A percentile compares a stretch with the other conserved stretches of the same genome.
Evolutionary conservation across 768 basidiomycete species (phyloP).

Genomic region (Dioszegia hungarica): DNA sequence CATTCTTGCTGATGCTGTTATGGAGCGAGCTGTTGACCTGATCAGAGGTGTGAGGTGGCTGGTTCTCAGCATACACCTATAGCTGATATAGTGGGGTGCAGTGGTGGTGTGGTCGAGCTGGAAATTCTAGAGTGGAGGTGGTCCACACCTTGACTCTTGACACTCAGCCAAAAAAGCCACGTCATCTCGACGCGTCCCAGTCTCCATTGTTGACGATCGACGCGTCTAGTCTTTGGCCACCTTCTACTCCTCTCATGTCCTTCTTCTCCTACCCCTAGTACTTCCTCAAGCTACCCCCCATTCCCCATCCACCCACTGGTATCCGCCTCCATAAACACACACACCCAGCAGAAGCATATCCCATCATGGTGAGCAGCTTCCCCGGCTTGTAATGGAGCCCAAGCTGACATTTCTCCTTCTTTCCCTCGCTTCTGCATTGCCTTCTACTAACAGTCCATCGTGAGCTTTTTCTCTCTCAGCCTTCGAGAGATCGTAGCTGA

Average conservation of each 20-base stretch:
- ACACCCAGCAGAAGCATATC: background rate
- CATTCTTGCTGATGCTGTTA: background rate
- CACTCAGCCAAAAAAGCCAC: too few species aligned
- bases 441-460: conserved; percentile 29
- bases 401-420: conserved; percentile 4
- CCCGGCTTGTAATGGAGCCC: background rate
- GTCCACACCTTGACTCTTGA: too few species aligned
- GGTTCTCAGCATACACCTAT: background rate
- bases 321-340: background rate
- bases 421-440: background rate
- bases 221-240: too few species aligned
- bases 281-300: background rate
- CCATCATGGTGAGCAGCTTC: background rate
- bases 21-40: too few species aligned
- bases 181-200: too few species aligned
- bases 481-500: background rate
- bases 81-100: background rate
- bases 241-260: background rate
- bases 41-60: background rate
- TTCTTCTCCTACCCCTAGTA: background rate
- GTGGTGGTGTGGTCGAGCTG: background rate
- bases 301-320: background rate
- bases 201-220: too few species aligned
- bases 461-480: conserved; percentile 10
- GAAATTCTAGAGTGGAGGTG: background rate